phyloP scores from a whole-genome alignment of 2,329 filamentous ascomycete species.

The Waltergamsia citrina region DNA sequence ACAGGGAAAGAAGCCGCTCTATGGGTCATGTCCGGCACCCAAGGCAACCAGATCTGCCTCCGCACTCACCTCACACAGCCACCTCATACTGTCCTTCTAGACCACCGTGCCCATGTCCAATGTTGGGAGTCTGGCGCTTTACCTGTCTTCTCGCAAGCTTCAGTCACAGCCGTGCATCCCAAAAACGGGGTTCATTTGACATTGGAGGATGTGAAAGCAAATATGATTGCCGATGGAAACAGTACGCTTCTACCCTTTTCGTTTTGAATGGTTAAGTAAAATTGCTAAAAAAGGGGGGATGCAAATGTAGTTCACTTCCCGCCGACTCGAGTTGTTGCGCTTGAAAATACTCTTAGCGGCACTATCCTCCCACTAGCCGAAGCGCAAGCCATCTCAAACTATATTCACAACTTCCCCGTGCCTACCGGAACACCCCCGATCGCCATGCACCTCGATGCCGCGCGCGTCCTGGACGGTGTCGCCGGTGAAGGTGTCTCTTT shows the following conservation, averaged over 20 bases:
- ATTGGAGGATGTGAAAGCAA: constrained; percentile 56
- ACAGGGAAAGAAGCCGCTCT: constrained; percentile 16
- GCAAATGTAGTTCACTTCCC: constrained; percentile 70
- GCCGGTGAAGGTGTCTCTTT: constrained; percentile 55
- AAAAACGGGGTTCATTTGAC: constrained; percentile 63
- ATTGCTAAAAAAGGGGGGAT: no score
- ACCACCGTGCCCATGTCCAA: constrained; percentile 66
- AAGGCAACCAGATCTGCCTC: constrained; percentile 17
- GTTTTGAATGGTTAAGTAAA: constrained; percentile 37
- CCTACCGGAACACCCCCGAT: constrained; percentile 35
- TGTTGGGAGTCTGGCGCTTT: constrained; percentile 54
- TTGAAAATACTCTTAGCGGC: constrained; percentile 76
- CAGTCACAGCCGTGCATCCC: constrained; percentile 55
- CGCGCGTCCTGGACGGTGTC: constrained; percentile 66
- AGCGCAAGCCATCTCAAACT: constrained; percentile 54
- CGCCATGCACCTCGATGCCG: constrained; percentile 65
- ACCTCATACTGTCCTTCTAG: constrained; percentile 24
- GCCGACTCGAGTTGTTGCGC: constrained; percentile 65
- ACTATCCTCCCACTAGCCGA: constrained; percentile 66
- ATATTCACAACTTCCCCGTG: constrained; percentile 39
- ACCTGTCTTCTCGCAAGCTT: constrained; percentile 58
- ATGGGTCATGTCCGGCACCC: constrained; percentile 15
- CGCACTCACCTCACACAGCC: constrained; percentile 16
- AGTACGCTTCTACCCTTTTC: constrained; percentile 8
- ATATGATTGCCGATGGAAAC: constrained; percentile 15